Conservation (phyloP, 1,284 basidiomycete species). For the Rhodofomes roseus region DNA sequence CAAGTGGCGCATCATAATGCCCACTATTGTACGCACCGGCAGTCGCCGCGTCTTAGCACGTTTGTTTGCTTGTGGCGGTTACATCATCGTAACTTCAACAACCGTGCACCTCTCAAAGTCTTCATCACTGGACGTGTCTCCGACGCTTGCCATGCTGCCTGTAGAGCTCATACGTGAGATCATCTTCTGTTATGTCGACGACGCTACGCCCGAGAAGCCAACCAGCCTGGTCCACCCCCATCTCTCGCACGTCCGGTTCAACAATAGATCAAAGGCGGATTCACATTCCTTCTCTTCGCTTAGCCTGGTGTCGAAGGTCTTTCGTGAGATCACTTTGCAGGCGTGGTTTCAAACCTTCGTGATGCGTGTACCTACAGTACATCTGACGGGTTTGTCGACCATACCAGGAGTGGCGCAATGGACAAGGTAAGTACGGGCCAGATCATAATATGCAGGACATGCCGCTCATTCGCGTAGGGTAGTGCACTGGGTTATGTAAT, state of each 20-base stretch:
- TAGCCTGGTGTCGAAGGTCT: slow-evolving; percentile 8
- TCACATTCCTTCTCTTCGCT: slow-evolving; percentile 12
- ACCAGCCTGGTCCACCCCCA: neutral
- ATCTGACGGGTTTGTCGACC: slow-evolving; percentile 4
- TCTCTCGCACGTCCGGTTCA: too few species aligned
- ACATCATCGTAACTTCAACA: neutral
- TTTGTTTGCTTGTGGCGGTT: too few species aligned
- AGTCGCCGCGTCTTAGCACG: too few species aligned
- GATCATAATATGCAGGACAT: too few species aligned
- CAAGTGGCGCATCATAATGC: too few species aligned
- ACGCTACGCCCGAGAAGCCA: neutral
- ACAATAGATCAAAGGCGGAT: neutral
- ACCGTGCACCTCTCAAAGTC: too few species aligned
- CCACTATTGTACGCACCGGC: too few species aligned
- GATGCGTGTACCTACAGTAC: slow-evolving; percentile 5
- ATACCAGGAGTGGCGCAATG: neutral
- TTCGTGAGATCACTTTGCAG: slow-evolving; percentile 14
- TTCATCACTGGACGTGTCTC: too few species aligned
- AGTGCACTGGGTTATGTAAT: slow-evolving; percentile 7
- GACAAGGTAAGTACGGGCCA: neutral
- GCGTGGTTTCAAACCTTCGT: slow-evolving; percentile 17
- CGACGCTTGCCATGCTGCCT: neutral
- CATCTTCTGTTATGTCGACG: neutral
- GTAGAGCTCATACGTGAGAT: neutral
- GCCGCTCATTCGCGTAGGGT: slow-evolving; percentile 5